Base-by-base conservation (phyloP, 1,284 basidiomycete species). In the Neonothopanus nambi region DNA sequence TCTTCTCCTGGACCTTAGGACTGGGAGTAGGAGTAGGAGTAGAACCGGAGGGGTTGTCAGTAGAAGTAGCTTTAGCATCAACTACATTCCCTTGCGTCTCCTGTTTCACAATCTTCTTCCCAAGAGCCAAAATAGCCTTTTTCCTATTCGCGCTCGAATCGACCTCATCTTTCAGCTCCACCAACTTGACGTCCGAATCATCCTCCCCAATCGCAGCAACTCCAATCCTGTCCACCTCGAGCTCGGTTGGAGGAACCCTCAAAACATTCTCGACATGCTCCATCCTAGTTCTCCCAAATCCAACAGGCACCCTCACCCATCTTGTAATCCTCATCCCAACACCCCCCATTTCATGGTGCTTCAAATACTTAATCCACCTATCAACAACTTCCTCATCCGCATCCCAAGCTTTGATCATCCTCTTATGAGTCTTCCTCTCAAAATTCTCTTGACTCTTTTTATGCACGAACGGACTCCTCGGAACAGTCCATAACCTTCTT, bases 391-490 rank as follows among this genome's bases (percentile, higher is more conserved):
- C 82, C 1, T 82, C 76, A 63, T 95, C 81, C 9, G 94, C 84
- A 69, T 99, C 95, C 79, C 83, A 98, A 1, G 95, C 89, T 72
- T 95, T 95, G 74, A 99, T 85, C 20, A 81, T 81, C 13, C 95
- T 80, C 63, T 89, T 90, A 67, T 96, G 90, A 52, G 90, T 89
- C 63, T 78, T 80, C 28, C 93, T 75, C 71, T 94, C 89, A 69
- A 98, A 99, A 74, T 98, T 98, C 75, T 99, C 95, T 72, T 98
- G 95, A 18, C 82, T 79, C 73, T 97, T 98, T 70, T 99, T 99
- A 72, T 96, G 89, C 7, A 87, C 88, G 70, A 98, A 98, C 3
- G 95, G 95, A 3, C 85, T 83, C 40, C 88, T 84, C 9, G 84
- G 80, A 12, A 98, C 95, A 0, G 96, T 98, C 85, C 91, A 94